Evolutionary conservation across 495 filamentous ascomycete genomes (phyloP).

Genomic region (Penicillium flavigenum): DNA sequence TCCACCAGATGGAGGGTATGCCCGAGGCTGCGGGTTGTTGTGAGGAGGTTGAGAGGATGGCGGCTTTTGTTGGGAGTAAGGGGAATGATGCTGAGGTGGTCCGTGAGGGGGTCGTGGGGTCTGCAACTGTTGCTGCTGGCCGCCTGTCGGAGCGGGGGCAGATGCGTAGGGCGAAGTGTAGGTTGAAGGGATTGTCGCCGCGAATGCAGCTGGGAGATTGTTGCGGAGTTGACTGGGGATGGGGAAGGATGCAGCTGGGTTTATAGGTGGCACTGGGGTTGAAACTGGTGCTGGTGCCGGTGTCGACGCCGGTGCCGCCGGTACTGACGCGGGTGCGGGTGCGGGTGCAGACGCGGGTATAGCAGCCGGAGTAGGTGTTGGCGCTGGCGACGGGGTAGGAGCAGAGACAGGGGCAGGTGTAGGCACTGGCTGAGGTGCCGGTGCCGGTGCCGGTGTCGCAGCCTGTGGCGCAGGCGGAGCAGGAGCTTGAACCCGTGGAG

Average conservation of each 20-base stretch:
- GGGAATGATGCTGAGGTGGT: constrained; percentile 29
- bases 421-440: constrained; percentile 24
- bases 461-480: constrained; percentile 13
- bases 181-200: constrained; percentile 38
- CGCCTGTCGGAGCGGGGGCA: constrained; percentile 36
- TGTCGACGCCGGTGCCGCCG: constrained; percentile 7
- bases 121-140: constrained; percentile 34
- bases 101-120: constrained; percentile 28
- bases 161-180: constrained; percentile 48
- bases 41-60: constrained; percentile 22
- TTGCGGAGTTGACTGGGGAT: constrained; percentile 45
- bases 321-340: constrained; percentile 15
- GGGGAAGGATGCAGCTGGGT: constrained; percentile 33
- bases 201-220: constrained; percentile 47
- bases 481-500: constrained; percentile 20
- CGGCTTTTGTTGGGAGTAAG: constrained; percentile 27
- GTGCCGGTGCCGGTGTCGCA: constrained; percentile 10
- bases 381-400: constrained; percentile 23
- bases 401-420: constrained; percentile 20
- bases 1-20: constrained; percentile 24
- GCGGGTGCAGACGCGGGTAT: constrained; percentile 15
- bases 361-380: constrained; percentile 17
- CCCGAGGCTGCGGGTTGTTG: constrained; percentile 22
- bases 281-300: constrained; percentile 19
- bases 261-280: constrained; percentile 16